Percentiles rank a stretch among this genome's conserved stretches.
Conservation (phyloP, 2,329 filamentous ascomycete genomes). For the Alternaria metachromatica region DNA sequence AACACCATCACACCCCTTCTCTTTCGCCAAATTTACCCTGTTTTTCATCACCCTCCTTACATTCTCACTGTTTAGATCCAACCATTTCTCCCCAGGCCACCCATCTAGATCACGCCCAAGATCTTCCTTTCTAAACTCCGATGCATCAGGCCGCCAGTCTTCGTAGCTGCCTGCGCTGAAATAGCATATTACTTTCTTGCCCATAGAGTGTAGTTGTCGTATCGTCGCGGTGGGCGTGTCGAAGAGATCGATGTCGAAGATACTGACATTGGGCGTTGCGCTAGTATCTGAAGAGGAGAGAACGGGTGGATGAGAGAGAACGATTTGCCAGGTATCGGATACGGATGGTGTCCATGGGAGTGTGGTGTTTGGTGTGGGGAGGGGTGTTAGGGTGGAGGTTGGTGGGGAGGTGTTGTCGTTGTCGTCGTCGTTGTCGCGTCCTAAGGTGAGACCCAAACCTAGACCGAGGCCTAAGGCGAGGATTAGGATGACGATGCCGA, state of each 20-base stretch:
- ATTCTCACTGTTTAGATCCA: conserved; percentile 63
- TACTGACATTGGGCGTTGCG: conserved; percentile 58
- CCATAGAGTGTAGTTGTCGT: conserved; percentile 55
- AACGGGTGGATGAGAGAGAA: conserved; percentile 53
- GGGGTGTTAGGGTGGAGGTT: conserved; percentile 28
- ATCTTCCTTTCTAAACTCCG: conserved; percentile 62
- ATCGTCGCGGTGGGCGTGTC: conserved; percentile 58
- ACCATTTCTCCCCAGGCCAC: conserved; percentile 73
- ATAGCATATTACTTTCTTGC: conserved; percentile 74
- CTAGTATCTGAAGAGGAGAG: conserved; percentile 32
- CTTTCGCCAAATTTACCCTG: conserved; percentile 64
- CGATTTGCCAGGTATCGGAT: conserved; percentile 67
- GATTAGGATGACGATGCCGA: conserved; percentile 54
- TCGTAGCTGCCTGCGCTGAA: conserved; percentile 76
- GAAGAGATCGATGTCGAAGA: conserved; percentile 70
- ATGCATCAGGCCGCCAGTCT: conserved; percentile 65
- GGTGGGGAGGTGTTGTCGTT: conserved; percentile 25
- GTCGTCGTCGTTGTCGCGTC: conserved; percentile 31
- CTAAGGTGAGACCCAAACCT: conserved; percentile 60
- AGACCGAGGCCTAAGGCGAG: conserved; percentile 62
- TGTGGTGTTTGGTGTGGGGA: conserved; percentile 34
- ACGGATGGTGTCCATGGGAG: conserved; percentile 61
- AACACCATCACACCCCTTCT: conserved; percentile 71
- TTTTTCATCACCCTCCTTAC: conserved; percentile 70
- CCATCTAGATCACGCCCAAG: conserved; percentile 65